Conservation (phyloP, 2,329 filamentous ascomycete genomes). For the Neurospora crassa region DNA sequence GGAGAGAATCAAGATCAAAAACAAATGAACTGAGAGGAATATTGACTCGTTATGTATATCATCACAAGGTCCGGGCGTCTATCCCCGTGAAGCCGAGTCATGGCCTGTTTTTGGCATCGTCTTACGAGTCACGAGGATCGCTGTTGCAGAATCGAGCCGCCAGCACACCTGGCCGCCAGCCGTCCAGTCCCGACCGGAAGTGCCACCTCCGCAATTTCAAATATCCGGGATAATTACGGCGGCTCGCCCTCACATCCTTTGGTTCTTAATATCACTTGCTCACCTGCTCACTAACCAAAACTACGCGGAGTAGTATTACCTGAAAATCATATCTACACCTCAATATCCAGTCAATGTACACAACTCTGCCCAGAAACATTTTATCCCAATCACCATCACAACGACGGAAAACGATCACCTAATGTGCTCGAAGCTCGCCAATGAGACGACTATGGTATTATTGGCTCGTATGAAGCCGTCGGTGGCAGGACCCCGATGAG, state of each 20-base stretch:
- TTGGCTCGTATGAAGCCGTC: background rate
- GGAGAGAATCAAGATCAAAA: too few species aligned
- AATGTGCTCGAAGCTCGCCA: background rate
- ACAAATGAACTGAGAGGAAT: too few species aligned
- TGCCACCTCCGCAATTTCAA: background rate
- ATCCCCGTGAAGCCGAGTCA: background rate
- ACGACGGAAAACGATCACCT: background rate
- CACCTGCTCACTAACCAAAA: background rate
- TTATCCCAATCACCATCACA: background rate
- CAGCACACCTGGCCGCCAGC: background rate
- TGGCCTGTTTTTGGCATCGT: background rate
- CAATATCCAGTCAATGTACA: background rate
- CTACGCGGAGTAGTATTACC: background rate
- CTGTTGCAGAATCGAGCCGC: background rate
- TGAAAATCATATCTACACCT: background rate
- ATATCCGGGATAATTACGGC: background rate
- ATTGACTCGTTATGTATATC: too few species aligned
- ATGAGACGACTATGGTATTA: background rate
- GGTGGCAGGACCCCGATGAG: background rate
- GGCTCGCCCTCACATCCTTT: background rate
- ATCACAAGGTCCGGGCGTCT: too few species aligned
- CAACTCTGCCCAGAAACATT: background rate
- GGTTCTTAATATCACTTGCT: background rate
- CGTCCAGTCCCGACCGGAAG: background rate
- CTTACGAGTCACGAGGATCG: background rate